Percentiles rank a stretch among this genome's conserved stretches.
Evolutionary conservation across 1,284 basidiomycete genomes (phyloP).

Genomic region (Ustilago esculenta): DNA sequence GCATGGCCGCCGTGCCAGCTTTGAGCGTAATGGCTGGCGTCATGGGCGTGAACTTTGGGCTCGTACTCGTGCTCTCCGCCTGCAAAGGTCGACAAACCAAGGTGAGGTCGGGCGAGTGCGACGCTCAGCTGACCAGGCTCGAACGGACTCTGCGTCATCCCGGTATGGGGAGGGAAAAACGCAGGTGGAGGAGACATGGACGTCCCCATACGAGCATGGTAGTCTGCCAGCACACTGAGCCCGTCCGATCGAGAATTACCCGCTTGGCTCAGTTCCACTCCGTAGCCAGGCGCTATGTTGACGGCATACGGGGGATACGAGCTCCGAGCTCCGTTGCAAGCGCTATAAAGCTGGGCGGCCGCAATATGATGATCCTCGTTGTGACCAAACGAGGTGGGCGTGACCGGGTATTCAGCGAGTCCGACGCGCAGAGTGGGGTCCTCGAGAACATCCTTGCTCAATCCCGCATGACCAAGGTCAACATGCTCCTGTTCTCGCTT

Average conservation of each 20-base stretch:
- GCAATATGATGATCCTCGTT: constrained; percentile 42
- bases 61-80: constrained; percentile 13
- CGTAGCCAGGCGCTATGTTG: constrained; percentile 5
- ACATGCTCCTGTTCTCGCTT: constrained; percentile 12
- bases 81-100: constrained; percentile 1
- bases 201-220: constrained; percentile 11
- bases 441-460: constrained; percentile 19
- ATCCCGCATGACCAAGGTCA: background rate
- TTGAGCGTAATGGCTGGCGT: constrained; percentile 15
- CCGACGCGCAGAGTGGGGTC: constrained; percentile 33
- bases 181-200: constrained; percentile 25
- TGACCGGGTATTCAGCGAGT: constrained; percentile 19
- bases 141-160: constrained; percentile 1
- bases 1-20: constrained; percentile 21
- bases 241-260: constrained; percentile 6
- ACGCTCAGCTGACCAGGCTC: constrained; percentile 7
- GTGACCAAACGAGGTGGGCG: constrained; percentile 11
- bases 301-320: constrained; percentile 8
- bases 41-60: constrained; percentile 9
- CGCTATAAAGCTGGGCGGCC: constrained; percentile 28
- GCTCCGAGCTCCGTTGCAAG: constrained; percentile 20
- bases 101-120: constrained; percentile 2
- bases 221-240: constrained; percentile 5
- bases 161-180: constrained; percentile 10
- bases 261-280: constrained; percentile 1